Base-by-base conservation (phyloP, 192 early-diverging fungal species). In the Jimgerdemannia lactiflua region DNA sequence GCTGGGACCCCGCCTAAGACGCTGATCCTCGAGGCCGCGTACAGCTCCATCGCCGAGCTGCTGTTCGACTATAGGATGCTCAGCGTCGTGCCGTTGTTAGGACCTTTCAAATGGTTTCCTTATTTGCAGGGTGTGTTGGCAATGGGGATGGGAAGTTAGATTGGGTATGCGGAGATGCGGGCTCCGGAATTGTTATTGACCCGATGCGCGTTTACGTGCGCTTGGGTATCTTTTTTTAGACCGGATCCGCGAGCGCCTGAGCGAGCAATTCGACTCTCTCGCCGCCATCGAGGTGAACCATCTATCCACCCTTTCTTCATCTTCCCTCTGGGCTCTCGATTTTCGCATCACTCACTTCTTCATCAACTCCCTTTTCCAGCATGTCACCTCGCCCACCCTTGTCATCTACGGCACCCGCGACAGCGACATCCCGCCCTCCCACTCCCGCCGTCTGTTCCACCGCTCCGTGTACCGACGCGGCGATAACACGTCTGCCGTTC, bases 31-130 rank as follows among this genome's bases (percentile, higher is more conserved):
- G 67, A 79, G 65, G 81, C 81, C 49, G 71, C 77, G 10, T 82
- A 82, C 67, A 82, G 77, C 43, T 79, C 77, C n/a, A 59, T 82
- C 11, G 11, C 81, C 4, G 76, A 71, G 40, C 49, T 82, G 0
- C 39, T 82, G 8, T 82, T 82, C 74, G 81, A 82, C 44, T 82
- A 82, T 59, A 64, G 71, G 71, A 44, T 78, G n/a, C 41, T 79
- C 17, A 42, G 73, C 65, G 67, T 40, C 17, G 64, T 78, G 18
- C 77, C 81, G 40, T 71, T 82, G 17, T 71, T 82, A 9, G 71
- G 63, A 49, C 81, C 81, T 14, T 20, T 82, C 10, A 73, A 67
- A 11, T 59, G 64, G 6, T 43, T 79, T 17, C 71, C 77, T 63
- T 49, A 41, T 3, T n/a, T 79, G n/a, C 65, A 82, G 74, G 54